Evolutionary conservation across 2,329 filamentous ascomycete species (phyloP), one percentile per base, ranked within the genome.

Genomic region (Phoma sp.): DNA sequence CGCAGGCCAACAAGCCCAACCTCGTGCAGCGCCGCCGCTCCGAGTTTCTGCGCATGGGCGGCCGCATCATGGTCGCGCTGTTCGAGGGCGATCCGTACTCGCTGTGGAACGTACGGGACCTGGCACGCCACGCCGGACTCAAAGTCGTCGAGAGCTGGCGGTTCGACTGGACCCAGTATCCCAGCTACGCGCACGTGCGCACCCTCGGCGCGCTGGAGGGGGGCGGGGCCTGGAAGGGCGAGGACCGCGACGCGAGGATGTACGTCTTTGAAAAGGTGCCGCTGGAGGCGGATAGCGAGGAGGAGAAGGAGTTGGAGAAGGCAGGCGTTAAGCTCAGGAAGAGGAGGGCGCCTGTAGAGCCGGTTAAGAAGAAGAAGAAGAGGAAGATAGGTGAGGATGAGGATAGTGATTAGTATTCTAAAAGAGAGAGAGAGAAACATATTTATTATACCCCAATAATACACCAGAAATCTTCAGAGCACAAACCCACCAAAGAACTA

Each of bases 1-100:
- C 45, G 4, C 61, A 67, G 40, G 29, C 31, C 27, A 61, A 40
- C 32, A 40, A n/a, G 22, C 35, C 32, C 19, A 51, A 46, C 22
- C 43, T 80, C 82, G 2, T 51, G 15, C 52, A 43, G 47, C 54
- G 10, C n/a, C 51, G 12, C 15, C 38, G 17, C 21, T 36, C 8
- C 3, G 41, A 53, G 4, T 80, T 90, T 1, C 77, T 83, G 0
- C 79, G 77, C 1, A 63, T 78, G 0, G 80, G 82, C 6, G 87
- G 87, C 32, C 76, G 69, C 6, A 87, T 97, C 49, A 77, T 96
- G 47, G 87, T 98, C 21, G 96, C 92, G 0, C 79, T 98, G 9
- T 99, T 99, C 74, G 94, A 97, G 75, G 90, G 90, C 55, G 89
- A 96, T 74, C 95, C 95, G 0, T 99, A 99, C 74, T 94, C 92